Base-by-base conservation (phyloP, 1,284 basidiomycete genomes). In the Schizophyllum amplum region DNA sequence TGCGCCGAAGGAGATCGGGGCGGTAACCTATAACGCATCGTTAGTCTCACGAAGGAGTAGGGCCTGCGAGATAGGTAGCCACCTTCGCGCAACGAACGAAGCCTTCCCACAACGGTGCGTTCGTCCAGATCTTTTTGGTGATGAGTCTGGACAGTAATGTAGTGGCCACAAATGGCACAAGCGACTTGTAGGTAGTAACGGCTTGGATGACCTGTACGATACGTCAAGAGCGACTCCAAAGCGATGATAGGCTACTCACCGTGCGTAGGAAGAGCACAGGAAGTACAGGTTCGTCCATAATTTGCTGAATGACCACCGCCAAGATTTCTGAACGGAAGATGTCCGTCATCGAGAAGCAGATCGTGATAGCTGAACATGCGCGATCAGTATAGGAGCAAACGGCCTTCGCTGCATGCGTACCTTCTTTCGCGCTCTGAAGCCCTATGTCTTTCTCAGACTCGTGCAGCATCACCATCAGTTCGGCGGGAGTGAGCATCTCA, bases 321-420 rank as follows among this genome's bases (percentile, higher is more conserved):
- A 99, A 83, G 52, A 98, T 91, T 71, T 99, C 96, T 50, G 92
- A 94, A 42, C 92, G 86, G 81, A 94, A 99, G 48, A 98, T 87
- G 64, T 98, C 94, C 22, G 95, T 94, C 92, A 99, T 95, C 1
- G 89, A 90, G 75, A 99, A 99, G 70, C 97, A 99, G 60, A 99
- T 94, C 26, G 88, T 87, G 63, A 99, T 96, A 23, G 96, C 96
- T 95, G 68, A 46, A 47, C 57, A 25, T 33, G 55, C 47, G 57
- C 63, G 52, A 24, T 54, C 21, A 20, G 7, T 42, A 42, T 17
- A 42, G 3, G 7, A 20, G 60, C 46, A 57, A 47, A 26, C 42
- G 20, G 53, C 54, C 42, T 46, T n/a, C n/a, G n/a, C n/a, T n/a
- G n/a, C n/a, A n/a, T 24, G 64, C 74, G 22, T 55, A 90, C 90